Conservation (phyloP, 106 monocot species). For the Dendrobium catenatum region DNA sequence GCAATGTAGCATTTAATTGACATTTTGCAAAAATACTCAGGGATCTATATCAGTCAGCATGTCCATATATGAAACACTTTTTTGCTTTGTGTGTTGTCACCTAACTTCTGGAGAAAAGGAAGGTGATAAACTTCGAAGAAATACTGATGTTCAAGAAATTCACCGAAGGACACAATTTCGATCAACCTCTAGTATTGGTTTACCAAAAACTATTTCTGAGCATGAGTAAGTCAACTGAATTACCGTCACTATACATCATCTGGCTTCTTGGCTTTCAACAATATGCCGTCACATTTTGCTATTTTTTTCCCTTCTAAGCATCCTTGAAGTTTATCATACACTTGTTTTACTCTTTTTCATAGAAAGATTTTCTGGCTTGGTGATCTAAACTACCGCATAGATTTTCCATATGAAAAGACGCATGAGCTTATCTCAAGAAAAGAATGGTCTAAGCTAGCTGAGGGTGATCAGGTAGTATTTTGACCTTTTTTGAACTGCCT, state of each 20-base stretch:
- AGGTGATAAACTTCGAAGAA: conserved; percentile 61
- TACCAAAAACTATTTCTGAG: conserved; percentile 66
- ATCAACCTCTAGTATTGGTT: conserved; percentile 13
- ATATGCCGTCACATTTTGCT: not conserved
- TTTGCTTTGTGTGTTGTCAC: conserved; percentile 83
- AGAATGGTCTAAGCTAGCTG: conserved; percentile 52
- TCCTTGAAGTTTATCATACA: not conserved
- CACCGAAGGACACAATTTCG: conserved; percentile 65
- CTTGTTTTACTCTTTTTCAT: conserved; percentile 6
- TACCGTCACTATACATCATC: not conserved
- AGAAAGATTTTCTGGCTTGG: conserved; percentile 95
- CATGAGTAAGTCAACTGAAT: conserved; percentile 68
- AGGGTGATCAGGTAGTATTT: conserved; percentile 67
- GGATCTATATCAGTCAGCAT: conserved; percentile 90
- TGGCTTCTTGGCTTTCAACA: not conserved
- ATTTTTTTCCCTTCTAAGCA: not conserved
- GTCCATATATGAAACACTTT: conserved; percentile 85
- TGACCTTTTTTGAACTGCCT: not conserved
- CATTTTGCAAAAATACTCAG: conserved; percentile 35
- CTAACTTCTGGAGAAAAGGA: conserved; percentile 74
- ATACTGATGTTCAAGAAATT: conserved; percentile 83
- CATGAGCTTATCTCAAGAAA: conserved; percentile 53
- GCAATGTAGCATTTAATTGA: not conserved
- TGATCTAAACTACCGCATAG: conserved; percentile 90
- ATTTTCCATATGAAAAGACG: conserved; percentile 64